Percentiles rank a stretch among this genome's conserved stretches.
Evolutionary conservation across 2,329 filamentous ascomycete species (phyloP).

Genomic region (Curvularia sp.): DNA sequence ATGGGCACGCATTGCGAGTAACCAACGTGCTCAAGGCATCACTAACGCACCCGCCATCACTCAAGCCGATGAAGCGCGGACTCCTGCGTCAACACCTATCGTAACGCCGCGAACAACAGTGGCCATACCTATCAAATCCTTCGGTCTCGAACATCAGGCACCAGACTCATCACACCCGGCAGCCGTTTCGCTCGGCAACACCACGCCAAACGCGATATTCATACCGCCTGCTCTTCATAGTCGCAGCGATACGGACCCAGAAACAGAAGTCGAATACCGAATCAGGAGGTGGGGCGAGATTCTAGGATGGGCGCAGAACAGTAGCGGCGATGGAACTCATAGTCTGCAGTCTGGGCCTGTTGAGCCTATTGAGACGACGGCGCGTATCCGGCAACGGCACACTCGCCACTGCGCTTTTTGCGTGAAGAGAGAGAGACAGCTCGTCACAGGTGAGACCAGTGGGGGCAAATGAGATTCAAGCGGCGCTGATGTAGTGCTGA

Average conservation of each 20-base stretch:
- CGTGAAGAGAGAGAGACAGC: constrained; percentile 3
- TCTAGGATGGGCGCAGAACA: background rate
- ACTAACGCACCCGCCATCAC: background rate
- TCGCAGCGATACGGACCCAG: background rate
- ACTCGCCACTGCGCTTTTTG: constrained; percentile 24
- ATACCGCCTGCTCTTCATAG: background rate
- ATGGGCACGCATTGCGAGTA: constrained; percentile 18
- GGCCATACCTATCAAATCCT: background rate
- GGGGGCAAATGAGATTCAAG: too few species aligned
- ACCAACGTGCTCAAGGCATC: background rate
- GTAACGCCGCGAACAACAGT: background rate
- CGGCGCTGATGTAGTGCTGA: background rate
- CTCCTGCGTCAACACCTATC: background rate
- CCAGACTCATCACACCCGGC: background rate
- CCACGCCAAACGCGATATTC: background rate
- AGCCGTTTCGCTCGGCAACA: background rate
- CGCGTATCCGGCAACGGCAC: constrained; percentile 17
- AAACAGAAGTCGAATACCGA: background rate
- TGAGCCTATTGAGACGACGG: constrained; percentile 13
- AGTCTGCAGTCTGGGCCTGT: background rate
- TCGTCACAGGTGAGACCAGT: too few species aligned
- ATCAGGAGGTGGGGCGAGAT: background rate
- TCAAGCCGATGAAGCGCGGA: background rate
- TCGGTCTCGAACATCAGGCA: background rate
- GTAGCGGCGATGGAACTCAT: background rate